These are phyloP conservation scores for Cladosporium sp. DNA, from an alignment of 2,329 filamentous ascomycete genomes.

Conservation along the genomic window DNA sequence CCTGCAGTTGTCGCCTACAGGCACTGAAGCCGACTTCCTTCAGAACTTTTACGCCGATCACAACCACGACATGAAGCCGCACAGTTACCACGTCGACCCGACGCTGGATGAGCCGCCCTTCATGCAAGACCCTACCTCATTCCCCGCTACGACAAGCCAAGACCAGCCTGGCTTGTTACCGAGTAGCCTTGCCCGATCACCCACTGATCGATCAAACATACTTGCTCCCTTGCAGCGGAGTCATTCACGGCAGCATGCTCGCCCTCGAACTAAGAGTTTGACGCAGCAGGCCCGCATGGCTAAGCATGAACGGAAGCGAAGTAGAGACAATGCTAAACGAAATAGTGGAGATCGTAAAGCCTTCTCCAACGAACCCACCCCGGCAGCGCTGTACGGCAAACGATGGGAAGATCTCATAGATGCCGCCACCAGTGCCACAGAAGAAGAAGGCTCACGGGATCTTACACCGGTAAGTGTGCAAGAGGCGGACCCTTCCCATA, in stretches of 20 bases:
- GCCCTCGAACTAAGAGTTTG: conserved; percentile 83
- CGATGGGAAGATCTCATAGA: conserved; percentile 97
- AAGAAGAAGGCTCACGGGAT: conserved; percentile 81
- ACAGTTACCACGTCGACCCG: conserved; percentile 37
- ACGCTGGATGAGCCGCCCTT: conserved; percentile 64
- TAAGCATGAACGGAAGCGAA: conserved; percentile 80
- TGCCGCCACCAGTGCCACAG: conserved; percentile 87
- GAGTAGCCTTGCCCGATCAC: conserved; percentile 78
- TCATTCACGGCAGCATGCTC: conserved; percentile 61
- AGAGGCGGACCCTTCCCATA: not conserved
- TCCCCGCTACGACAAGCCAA: conserved; percentile 58
- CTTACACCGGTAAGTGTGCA: conserved; percentile 69
- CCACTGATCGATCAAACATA: conserved; percentile 79
- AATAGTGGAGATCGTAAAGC: conserved; percentile 78
- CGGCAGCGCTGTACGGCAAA: conserved; percentile 73
- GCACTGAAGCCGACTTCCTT: conserved; percentile 42
- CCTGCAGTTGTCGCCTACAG: conserved; percentile 37
- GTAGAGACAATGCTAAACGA: conserved; percentile 72
- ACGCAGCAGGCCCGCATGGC: conserved; percentile 74
- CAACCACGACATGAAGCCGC: conserved; percentile 36
- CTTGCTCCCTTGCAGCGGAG: conserved; percentile 79
- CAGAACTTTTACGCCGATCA: conserved; percentile 48
- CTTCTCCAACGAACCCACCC: conserved; percentile 80
- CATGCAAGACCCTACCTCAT: conserved; percentile 39
- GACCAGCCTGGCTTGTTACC: conserved; percentile 70